Base-by-base conservation (phyloP, 225 moss, liverwort and hornwort species). In the Pleurozium schreberi region DNA sequence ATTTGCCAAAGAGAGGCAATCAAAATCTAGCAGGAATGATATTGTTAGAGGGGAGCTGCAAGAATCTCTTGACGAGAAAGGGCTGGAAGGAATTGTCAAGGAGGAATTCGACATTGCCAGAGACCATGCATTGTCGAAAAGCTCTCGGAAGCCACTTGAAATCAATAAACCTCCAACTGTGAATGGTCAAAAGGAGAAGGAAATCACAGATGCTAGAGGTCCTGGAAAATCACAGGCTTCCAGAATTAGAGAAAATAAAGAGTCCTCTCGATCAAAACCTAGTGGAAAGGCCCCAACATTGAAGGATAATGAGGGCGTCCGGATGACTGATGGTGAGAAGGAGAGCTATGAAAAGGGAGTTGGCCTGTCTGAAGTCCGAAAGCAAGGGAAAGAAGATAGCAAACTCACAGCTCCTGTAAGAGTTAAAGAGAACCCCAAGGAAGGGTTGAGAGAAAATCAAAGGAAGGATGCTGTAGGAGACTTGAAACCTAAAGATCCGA, bases 361-460 rank as follows among this genome's bases (percentile, higher is more conserved):
- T 38, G 83, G 76, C 82, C 63, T 91, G 84, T 61, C 92, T 64
- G 94, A 93, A 74, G 80, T 70, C 81, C 90, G 89, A 75, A 94
- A 92, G 71, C 93, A 88, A 91, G 93, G 62, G 63, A 98, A 96
- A 90, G 97, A 96, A 79, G 93, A 93, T 27, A 62, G 55, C 60
- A 95, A 95, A 90, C 91, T 88, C 45, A 87, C 83, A 87, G 87
- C 42, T 81, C 80, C 90, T 86, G 88, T 88, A 52, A 89, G 90
- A 84, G 36, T 23, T 40, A 98, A 92, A 86, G 98, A 96, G 89
- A 90, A 84, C 68, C 75, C 84, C 20, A 97, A 91, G 90, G 96
- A 95, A 65, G 89, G 74, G 31, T 89, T 90, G 67, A 95, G 93
- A 89, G 96, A 95, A 70, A 92, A 82, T 53, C 93, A 84, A 30